Evolutionary conservation across 73 alveolate species (phyloP).

Genomic region (Tetrahymena elliotti): DNA sequence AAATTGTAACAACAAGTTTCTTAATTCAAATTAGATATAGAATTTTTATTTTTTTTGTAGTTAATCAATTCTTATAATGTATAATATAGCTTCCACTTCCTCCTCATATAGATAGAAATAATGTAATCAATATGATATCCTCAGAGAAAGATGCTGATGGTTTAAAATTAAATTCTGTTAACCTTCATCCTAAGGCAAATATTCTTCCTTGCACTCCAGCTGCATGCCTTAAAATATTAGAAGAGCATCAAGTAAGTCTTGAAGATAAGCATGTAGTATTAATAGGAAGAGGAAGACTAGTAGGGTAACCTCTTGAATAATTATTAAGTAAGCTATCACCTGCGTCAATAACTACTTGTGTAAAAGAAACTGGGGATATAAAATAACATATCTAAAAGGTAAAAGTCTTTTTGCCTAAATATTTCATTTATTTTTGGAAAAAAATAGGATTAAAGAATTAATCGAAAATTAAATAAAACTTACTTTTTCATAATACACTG

Average conservation of each 20-base stretch:
- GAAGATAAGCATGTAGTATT: conserved; percentile 40
- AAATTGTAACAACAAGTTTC: too few relatives aligned
- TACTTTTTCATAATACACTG: too few relatives aligned
- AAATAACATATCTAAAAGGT: conserved; percentile 45
- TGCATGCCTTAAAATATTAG: conserved; percentile 24
- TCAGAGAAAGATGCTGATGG: conserved; percentile 66
- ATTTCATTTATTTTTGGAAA: too few relatives aligned
- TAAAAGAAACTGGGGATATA: neutral
- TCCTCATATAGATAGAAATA: conserved; percentile 39
- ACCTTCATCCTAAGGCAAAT: conserved; percentile 10
- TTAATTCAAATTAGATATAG: neutral
- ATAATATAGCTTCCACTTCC: conserved; percentile 64
- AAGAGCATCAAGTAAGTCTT: conserved; percentile 1
- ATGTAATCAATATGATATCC: conserved; percentile 32
- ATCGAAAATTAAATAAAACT: too few relatives aligned
- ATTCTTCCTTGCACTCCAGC: conserved; percentile 43
- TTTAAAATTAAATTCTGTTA: neutral
- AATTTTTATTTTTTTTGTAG: neutral
- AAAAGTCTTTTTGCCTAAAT: conserved; percentile 47
- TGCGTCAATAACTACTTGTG: neutral
- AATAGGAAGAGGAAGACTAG: conserved; percentile 50
- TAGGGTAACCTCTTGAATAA: conserved; percentile 62
- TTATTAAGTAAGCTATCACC: conserved; percentile 13
- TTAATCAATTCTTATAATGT: neutral
- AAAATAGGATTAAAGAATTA: too few relatives aligned